phyloP scores from a whole-genome alignment of 305 asterid genomes.

The Fraxinus baroniana region DNA sequence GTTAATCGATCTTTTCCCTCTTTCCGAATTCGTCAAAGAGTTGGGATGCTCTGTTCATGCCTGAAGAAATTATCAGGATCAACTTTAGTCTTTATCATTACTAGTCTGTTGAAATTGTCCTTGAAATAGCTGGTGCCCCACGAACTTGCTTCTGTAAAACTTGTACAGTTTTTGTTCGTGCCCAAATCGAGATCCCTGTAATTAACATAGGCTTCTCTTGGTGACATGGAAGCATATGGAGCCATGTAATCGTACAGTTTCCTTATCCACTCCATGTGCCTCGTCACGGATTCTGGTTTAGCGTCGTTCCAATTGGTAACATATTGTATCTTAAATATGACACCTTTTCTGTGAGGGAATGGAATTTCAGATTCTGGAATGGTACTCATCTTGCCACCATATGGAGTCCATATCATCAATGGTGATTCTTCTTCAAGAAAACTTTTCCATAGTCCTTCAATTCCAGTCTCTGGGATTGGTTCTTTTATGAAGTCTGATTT shows the following conservation, averaged over 20 bases:
- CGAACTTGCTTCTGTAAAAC: conserved; percentile 36
- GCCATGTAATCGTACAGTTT: conserved; percentile 56
- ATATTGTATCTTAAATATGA: conserved; percentile 52
- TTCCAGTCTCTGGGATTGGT: conserved; percentile 58
- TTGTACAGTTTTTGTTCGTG: conserved; percentile 37
- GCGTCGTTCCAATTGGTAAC: conserved; percentile 50
- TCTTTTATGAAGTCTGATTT: conserved; percentile 58
- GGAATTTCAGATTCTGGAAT: conserved; percentile 60
- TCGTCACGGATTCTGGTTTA: conserved; percentile 37
- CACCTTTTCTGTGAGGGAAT: conserved; percentile 62
- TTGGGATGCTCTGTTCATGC: conserved; percentile 69
- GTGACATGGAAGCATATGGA: conserved; percentile 52
- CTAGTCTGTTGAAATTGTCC: conserved; percentile 53
- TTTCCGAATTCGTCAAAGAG: conserved; percentile 31
- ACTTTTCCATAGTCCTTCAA: conserved; percentile 69
- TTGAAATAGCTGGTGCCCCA: conserved; percentile 70
- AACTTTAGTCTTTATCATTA: conserved; percentile 51
- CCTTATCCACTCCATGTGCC: conserved; percentile 59
- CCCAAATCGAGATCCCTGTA: conserved; percentile 74
- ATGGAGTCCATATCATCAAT: conserved; percentile 54
- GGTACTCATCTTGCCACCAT: conserved; percentile 62
- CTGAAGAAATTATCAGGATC: conserved; percentile 70
- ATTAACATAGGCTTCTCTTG: conserved; percentile 66
- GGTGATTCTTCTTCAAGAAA: conserved; percentile 58
- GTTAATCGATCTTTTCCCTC: conserved; percentile 31